A percentile compares a stretch with the other conserved stretches of the same genome.
Conservation (phyloP, 371 early-diverging fungal species). For the Circinella minor region DNA sequence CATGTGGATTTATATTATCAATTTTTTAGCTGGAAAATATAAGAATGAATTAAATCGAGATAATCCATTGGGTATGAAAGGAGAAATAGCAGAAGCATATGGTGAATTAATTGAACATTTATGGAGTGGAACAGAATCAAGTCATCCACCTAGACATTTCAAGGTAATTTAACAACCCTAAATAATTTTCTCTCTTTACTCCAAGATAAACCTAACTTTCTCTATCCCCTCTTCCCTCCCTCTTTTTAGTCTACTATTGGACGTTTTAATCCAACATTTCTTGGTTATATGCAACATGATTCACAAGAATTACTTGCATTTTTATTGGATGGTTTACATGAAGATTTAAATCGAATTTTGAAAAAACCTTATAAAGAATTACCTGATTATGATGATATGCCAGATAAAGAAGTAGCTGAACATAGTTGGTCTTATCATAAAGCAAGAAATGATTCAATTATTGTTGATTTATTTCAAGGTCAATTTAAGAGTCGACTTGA, state of each 20-base stretch:
- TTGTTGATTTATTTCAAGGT: conserved; percentile 85
- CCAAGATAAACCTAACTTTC: no score
- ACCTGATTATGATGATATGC: conserved; percentile 72
- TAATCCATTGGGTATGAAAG: conserved; percentile 64
- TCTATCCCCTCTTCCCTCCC: background rate
- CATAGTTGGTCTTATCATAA: conserved; percentile 66
- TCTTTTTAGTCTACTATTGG: conserved; percentile 56
- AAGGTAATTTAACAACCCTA: conserved; percentile 41
- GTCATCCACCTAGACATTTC: conserved; percentile 70
- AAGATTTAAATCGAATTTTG: conserved; percentile 70
- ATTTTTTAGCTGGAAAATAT: conserved; percentile 33
- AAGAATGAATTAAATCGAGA: conserved; percentile 55
- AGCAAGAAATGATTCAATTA: conserved; percentile 69
- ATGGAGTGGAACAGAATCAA: conserved; percentile 55
- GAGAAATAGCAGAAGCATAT: conserved; percentile 67
- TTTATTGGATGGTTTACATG: conserved; percentile 68
- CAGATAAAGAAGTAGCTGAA: conserved; percentile 62
- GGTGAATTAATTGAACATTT: conserved; percentile 60
- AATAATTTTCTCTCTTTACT: no score
- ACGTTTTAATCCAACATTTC: conserved; percentile 68
- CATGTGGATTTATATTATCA: no score
- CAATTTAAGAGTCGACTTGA: conserved; percentile 77
- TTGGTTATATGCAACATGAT: conserved; percentile 79
- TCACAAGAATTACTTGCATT: conserved; percentile 70
- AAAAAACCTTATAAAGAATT: conserved; percentile 79